Conservation (phyloP, 257 asterid species). For the Datura wrightii region DNA sequence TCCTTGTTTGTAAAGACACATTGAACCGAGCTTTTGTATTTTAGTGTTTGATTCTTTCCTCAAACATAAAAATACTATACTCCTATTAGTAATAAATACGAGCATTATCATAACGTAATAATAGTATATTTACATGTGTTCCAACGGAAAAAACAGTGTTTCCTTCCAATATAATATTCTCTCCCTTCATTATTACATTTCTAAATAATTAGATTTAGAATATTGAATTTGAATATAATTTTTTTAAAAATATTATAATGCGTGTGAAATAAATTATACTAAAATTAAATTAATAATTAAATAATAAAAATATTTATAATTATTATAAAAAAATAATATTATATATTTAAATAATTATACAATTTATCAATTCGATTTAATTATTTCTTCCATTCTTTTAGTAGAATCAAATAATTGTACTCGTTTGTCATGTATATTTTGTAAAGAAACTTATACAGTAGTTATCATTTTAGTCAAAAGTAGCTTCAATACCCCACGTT, state of each 20-base stretch:
- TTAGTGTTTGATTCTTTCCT: slow-evolving; percentile 12
- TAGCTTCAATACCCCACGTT: neutral
- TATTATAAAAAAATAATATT: too few relatives aligned
- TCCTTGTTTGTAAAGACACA: slow-evolving; percentile 19
- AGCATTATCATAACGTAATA: neutral
- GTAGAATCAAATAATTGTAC: neutral
- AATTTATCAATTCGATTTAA: too few relatives aligned
- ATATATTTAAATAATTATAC: too few relatives aligned
- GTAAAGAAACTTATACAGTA: neutral
- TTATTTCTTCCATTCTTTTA: too few relatives aligned
- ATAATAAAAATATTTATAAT: too few relatives aligned
- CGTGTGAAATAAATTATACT: too few relatives aligned
- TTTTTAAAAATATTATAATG: too few relatives aligned
- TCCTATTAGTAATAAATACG: neutral
- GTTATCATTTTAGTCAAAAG: neutral
- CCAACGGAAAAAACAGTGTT: neutral
- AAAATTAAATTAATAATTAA: too few relatives aligned
- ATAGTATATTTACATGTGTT: neutral
- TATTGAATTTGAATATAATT: too few relatives aligned
- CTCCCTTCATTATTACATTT: neutral
- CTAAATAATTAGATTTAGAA: neutral
- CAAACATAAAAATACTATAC: neutral
- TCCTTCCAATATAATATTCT: neutral
- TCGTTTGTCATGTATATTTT: neutral
- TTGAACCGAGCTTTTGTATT: slow-evolving; percentile 26